Evolutionary conservation across 176 grass and related monocot genomes (phyloP), one percentile per base, ranked within the genome.

Genomic region (Puccinellia tenuiflora): DNA sequence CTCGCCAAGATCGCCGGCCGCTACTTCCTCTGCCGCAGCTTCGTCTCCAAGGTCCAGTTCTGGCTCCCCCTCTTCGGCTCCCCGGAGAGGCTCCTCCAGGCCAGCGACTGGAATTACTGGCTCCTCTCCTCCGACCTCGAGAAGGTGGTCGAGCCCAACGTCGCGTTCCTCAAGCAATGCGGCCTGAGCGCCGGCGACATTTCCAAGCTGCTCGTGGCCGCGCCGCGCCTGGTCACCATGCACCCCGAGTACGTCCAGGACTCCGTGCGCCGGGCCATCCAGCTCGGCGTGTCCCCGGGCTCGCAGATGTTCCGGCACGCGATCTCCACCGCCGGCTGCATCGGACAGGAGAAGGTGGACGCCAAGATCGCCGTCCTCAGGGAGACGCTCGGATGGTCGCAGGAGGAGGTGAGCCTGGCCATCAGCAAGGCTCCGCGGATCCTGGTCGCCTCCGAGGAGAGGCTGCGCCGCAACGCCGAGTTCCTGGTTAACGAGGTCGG

Each of bases 401-500:
- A 91, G 53, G 79, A 85, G 50, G 91, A 91, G 73, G 47, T 96
- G 73, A 83, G 47, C 78, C 80, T 90, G 28, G 89, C 87, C 83
- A 62, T 96, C 70, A 80, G 88, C 76, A 96, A 89, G 94, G 80
- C 86, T 12, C 86, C 91, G 24, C 52, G 45, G 67, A 78, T 96
- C 66, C 85, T 96, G 54, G 53, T 73, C 38, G 51, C 53, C 52
- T 96, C 88, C 24, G 68, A 73, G 52, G 80, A 96, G 64, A 91
- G 81, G 60, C 55, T 93, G 20, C 66, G 51, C 22, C 38, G 70
- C 51, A 91, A 84, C 48, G 76, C 62, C 7, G 89, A 87, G 66
- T 96, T 96, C 87, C 59, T 96, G 60, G 37, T 77, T 67, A 89
- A 93, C 9, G 93, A 92, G 72, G 93, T 85, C 48, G 88, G 84